Percentiles rank a stretch among this genome's conserved stretches.
These are phyloP conservation scores for Aspergillus pseudoterreus DNA, from an alignment of 2,329 filamentous ascomycete genomes.

Conservation along the genomic window DNA sequence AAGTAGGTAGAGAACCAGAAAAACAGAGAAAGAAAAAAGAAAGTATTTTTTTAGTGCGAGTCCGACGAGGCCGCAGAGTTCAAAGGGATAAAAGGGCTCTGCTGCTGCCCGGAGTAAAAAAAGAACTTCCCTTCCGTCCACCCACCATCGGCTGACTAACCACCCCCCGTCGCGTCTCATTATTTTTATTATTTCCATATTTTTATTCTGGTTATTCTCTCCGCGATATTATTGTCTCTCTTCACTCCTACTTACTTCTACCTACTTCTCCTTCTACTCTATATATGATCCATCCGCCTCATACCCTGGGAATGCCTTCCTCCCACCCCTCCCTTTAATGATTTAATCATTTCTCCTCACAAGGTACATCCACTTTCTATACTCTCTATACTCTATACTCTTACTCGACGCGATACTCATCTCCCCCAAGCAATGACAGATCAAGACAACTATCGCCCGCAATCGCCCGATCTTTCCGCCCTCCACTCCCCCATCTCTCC, in stretches of 20 bases:
- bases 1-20: background rate
- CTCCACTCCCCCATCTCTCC: conserved; percentile 41
- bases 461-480: conserved; percentile 51
- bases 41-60: conserved; percentile 18
- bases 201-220: background rate
- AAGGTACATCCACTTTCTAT: background rate
- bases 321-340: background rate
- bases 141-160: background rate
- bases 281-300: background rate
- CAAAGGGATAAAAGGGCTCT: conserved; percentile 27
- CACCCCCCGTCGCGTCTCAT: background rate
- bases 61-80: conserved; percentile 25
- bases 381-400: background rate
- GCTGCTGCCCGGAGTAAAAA: conserved; percentile 18
- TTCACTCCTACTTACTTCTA: background rate
- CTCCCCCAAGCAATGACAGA: conserved; percentile 40
- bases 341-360: background rate
- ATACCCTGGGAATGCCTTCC: too few species aligned
- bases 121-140: background rate
- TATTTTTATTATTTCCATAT: background rate
- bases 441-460: conserved; percentile 45
- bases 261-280: too few species aligned
- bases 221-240: background rate
- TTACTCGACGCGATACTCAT: background rate
- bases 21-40: conserved; percentile 6